Base-by-base conservation (phyloP, 2,329 filamentous ascomycete species). In the Chrysoporthe austroafricana region DNA sequence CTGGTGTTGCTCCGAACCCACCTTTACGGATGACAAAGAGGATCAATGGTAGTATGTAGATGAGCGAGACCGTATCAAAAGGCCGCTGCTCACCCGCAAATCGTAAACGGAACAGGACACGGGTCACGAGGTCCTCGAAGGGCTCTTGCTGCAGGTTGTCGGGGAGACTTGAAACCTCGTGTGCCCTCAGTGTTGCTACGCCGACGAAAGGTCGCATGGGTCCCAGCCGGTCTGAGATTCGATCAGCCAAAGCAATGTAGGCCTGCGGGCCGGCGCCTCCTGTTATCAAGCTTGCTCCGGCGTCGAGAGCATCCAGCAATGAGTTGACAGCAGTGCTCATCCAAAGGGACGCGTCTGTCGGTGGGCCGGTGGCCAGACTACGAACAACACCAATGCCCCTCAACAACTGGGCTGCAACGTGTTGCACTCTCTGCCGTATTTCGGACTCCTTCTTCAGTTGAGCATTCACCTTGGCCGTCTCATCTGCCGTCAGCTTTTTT, bases 41-140 rank as follows among this genome's bases (percentile, higher is more conserved):
- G 3, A 97, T 80, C 18, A 99, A 84, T 0, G 95, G 93, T 42
- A 98, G 82, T 62, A 94, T 88, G 76, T 98, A 99, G 67, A 92
- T 93, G 34, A 98, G 83, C 0, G 95, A 95, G 4, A 96, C 90
- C 2, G 88, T 85, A 76, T 99, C 96, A 73, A 99, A 94, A 0
- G 95, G 94, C n/a, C 94, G 88, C 77, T 98, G 95, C 77, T 98
- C 96, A 63, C 92, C 91, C 48, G 94, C 87, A 77, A 97, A 97
- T 18, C 94, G 91, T 64, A 99, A 83, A 60, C 95, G 90, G 78
- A 98, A 98, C 5, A 99, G 82, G 1, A 98, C 89, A 77, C 96
- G 88, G 2, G 95, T 97, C 14, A 97, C 85, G 14, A 98, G 86
- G 67, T 91, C 89, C 66, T 93, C 92, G 9, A 98, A 83, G n/a